A percentile compares a stretch with the other conserved stretches of the same genome.
Conservation (phyloP, 1,139 yeast genomes). For the Geotrichum klebahnii region DNA sequence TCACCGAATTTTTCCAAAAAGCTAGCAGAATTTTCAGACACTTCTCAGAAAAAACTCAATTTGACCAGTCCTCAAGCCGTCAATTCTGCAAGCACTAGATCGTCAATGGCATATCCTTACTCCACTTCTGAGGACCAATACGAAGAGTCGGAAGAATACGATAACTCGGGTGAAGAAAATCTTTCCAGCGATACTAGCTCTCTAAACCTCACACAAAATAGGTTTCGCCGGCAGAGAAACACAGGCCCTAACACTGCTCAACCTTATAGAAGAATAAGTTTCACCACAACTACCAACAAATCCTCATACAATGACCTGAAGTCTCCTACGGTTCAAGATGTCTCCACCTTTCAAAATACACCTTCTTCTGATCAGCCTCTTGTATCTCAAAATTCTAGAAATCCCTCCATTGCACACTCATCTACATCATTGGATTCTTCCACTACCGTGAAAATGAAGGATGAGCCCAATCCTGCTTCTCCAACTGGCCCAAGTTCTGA, state of each 20-base stretch:
- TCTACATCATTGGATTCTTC: not conserved
- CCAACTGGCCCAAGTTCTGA: not conserved
- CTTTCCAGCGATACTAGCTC: conserved; percentile 17
- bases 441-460: not conserved
- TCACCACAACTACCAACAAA: conserved; percentile 1
- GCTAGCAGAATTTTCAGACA: too few relatives aligned
- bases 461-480: not conserved
- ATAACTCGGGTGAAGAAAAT: conserved; percentile 12
- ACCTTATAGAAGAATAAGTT: conserved; percentile 5
- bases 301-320: conserved; percentile 2
- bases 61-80: not conserved
- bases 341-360: too few relatives aligned
- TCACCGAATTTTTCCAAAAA: not conserved
- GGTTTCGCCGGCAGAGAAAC: not conserved
- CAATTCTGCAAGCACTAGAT: not conserved
- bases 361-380: too few relatives aligned
- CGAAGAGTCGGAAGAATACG: conserved; percentile 14
- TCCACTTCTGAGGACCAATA: conserved; percentile 16
- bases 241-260: not conserved
- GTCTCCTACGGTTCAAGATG: too few relatives aligned
- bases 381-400: too few relatives aligned
- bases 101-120: not conserved
- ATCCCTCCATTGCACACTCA: not conserved
- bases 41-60: not conserved
- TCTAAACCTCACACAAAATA: not conserved